Conservation (phyloP, 1,284 basidiomycete genomes). For the Sutorius eximius region DNA sequence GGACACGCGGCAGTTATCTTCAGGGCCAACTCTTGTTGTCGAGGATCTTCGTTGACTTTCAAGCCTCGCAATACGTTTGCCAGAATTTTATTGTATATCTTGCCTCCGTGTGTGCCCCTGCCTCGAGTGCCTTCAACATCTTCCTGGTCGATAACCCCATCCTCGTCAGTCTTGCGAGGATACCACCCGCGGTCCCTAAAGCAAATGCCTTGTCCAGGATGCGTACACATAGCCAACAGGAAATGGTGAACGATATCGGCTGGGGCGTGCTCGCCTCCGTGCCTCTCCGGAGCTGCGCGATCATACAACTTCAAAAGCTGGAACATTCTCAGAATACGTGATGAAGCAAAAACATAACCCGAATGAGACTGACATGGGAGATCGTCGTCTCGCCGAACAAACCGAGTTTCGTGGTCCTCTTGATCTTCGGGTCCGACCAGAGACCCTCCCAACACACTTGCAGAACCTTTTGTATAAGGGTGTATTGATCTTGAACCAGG, state of each 20-base stretch:
- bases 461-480: slow-evolving; percentile 55
- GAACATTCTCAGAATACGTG: background rate
- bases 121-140: slow-evolving; percentile 26
- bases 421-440: slow-evolving; percentile 70
- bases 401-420: slow-evolving; percentile 64
- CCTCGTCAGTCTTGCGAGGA: slow-evolving; percentile 54
- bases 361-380: slow-evolving; percentile 48
- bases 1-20: slow-evolving; percentile 81
- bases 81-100: slow-evolving; percentile 85
- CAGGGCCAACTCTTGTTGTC: slow-evolving; percentile 83
- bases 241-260: slow-evolving; percentile 89
- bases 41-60: slow-evolving; percentile 79
- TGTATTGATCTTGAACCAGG: slow-evolving; percentile 59
- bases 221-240: slow-evolving; percentile 82
- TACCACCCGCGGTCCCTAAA: slow-evolving; percentile 94
- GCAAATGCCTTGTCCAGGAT: slow-evolving; percentile 82
- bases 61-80: slow-evolving; percentile 72
- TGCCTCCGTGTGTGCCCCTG: slow-evolving; percentile 38
- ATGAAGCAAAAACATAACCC: background rate
- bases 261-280: slow-evolving; percentile 55
- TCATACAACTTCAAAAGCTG: slow-evolving; percentile 74
- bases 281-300: slow-evolving; percentile 50
- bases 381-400: slow-evolving; percentile 66
- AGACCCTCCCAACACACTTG: slow-evolving; percentile 58
- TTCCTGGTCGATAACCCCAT: slow-evolving; percentile 21